Conservation (phyloP, 371 early-diverging fungal species). For the Conidiobolus incongruus region DNA sequence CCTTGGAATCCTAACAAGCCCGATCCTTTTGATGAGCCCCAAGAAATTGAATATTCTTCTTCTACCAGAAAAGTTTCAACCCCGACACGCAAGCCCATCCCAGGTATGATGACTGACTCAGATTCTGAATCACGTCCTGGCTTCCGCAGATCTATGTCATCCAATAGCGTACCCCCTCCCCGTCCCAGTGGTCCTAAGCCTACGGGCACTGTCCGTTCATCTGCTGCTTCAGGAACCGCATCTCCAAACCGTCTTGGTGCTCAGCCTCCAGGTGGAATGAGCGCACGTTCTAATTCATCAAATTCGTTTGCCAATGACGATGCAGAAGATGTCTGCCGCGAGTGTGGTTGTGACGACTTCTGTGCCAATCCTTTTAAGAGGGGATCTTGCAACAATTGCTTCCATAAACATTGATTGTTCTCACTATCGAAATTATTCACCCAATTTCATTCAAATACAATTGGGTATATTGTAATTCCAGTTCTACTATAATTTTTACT, state of each 20-base stretch:
- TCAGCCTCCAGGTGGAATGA: not conserved
- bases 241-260: not conserved
- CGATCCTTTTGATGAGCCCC: not conserved
- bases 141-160: no score
- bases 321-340: slow-evolving; percentile 11
- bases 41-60: not conserved
- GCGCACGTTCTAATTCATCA: not conserved
- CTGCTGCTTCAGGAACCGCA: not conserved
- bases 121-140: no score
- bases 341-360: slow-evolving; percentile 44
- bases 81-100: no score
- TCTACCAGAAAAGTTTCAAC: no score
- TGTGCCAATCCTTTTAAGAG: slow-evolving; percentile 39
- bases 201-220: not conserved
- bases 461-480: no score
- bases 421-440: no score
- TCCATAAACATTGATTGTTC: slow-evolving; percentile 40
- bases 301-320: no score
- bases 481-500: no score
- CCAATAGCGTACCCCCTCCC: not conserved
- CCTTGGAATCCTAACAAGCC: not conserved
- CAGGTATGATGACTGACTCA: no score
- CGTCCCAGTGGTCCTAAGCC: slow-evolving; percentile 4
- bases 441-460: no score
- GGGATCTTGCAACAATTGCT: slow-evolving; percentile 39